Evolutionary conservation across 345 rosid species (phyloP).

Genomic region (Fremontodendron californicum): DNA sequence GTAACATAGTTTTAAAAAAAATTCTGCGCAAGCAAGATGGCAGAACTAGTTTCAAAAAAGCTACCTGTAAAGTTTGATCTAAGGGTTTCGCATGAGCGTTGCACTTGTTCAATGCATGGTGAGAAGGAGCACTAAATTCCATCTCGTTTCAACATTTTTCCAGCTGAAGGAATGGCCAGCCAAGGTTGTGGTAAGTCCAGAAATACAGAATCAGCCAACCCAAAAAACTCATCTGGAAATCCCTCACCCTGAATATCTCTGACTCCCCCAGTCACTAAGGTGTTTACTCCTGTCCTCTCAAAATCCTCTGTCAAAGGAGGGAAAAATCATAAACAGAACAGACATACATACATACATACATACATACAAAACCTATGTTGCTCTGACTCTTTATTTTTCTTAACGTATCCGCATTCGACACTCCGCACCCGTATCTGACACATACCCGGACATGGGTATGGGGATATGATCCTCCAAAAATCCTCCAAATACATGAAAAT

Average conservation of each 20-base stretch:
- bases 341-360: too few species aligned
- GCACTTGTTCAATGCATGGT: constrained; percentile 96
- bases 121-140: constrained; percentile 85
- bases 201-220: constrained; percentile 21
- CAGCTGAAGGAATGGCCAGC: constrained; percentile 62
- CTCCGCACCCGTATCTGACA: too few species aligned
- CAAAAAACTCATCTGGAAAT: constrained; percentile 64
- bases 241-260: constrained; percentile 92
- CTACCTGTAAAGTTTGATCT: constrained; percentile 67
- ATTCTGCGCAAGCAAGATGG: too few species aligned
- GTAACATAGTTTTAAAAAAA: too few species aligned
- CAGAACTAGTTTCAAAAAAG: background rate
- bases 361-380: too few species aligned
- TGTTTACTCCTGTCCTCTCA: constrained; percentile 67
- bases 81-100: constrained; percentile 78
- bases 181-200: constrained; percentile 3
- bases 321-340: background rate
- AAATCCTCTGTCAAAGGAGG: constrained; percentile 56
- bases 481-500: too few species aligned
- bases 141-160: constrained; percentile 79
- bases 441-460: too few species aligned
- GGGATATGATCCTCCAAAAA: too few species aligned
- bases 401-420: too few species aligned
- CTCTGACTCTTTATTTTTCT: too few species aligned
- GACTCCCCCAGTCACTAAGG: constrained; percentile 70